Evolutionary conservation across 1,284 basidiomycete species (phyloP), one percentile per base, ranked within the genome.

Genomic region (Sanghuangporus baumii): DNA sequence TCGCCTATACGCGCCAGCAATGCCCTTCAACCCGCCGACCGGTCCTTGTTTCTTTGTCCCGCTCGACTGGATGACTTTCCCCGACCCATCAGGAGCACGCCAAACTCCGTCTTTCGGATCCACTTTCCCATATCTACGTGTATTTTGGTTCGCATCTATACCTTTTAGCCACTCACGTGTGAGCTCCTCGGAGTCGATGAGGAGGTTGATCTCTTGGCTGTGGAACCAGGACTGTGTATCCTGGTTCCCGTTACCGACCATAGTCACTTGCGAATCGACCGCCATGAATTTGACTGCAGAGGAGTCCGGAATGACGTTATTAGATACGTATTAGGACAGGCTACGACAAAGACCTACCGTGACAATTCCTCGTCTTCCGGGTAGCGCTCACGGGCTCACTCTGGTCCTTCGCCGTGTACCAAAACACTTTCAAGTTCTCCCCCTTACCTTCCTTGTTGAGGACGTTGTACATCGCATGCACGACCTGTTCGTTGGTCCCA

Each of bases 201-300:
- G 84, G 62, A 91, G 78, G 71, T 93, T 91, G 69, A 87, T 82
- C 71, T 93, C 90, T 67, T 89, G 86, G 47, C 83, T 86, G 73
- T 93, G 91, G 78, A 84, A 91, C 87, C 89, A 91, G 16, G 81
- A 84, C 71, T 91, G 88, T n/a, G 82, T 83, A 67, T 86, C 86
- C 67, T 85, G 84, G 69, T 88, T 88, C 7, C 86, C 86, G 62
- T 82, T 87, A 3, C 90, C 89, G 31, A 84, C 76, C 63, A 93
- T 91, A 20, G 82, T 83, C 36, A 91, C 83, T 67, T 82, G 77
- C 66, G 85, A 85, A 69, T 93, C 90, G 66, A 90, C 81, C 41
- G 83, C 79, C 71, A 89, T 88, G 70, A 92, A 81, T 73, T 93
- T 92, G 71, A 90, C 81, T 79, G 66, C 40, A 50, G 56, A 36